Evolutionary conservation across 1,284 basidiomycete species (phyloP), one percentile per base, ranked within the genome.

Genomic region (Irpex sp.): DNA sequence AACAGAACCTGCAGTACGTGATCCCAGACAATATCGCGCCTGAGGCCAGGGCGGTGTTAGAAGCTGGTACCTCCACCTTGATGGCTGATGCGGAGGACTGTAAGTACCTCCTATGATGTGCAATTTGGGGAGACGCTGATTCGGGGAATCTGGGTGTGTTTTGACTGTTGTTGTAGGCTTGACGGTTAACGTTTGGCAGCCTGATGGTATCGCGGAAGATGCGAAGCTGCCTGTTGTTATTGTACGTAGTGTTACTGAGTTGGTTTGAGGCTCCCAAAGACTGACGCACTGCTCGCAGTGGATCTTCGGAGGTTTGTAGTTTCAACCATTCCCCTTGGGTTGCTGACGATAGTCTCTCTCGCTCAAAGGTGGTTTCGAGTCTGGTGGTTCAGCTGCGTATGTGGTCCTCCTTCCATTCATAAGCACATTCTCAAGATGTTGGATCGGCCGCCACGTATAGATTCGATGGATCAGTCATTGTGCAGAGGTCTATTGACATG

Each of bases 221-320:
- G 76, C 78, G 0, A 79, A 80, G 21, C 3, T 87, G 26, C 86
- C 87, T 0, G 84, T 89, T 4, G 75, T 85, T 13, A 77, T 81
- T 46, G 84, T 86, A 68, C 63, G 79, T 74, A 13, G 17, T 46
- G 5, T 46, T 17, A 15, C 17, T 13, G 4, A 46, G 15, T 46
- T 46, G 15, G 43, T 5, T 46, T 8, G 33, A 35, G 33, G 33
- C 33, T 35, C 1, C 33, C 43, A 1, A 46, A 46, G 13, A 17
- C 17, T 62, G 13, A 0, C 11, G 36, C 9, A 31, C 19, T 26
- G 19, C 39, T 46, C 43, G 9, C 58, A 84, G 81, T 83, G 81
- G 81, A 79, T 84, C 54, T 81, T 75, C 63, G 84, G 83, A 67
- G 83, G 77, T 83, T 68, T 61, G 73, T 33, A 6, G 1, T 33